These are phyloP conservation scores for Neurospora sp. DNA, from an alignment of 495 filamentous ascomycete genomes.

Conservation along the genomic window DNA sequence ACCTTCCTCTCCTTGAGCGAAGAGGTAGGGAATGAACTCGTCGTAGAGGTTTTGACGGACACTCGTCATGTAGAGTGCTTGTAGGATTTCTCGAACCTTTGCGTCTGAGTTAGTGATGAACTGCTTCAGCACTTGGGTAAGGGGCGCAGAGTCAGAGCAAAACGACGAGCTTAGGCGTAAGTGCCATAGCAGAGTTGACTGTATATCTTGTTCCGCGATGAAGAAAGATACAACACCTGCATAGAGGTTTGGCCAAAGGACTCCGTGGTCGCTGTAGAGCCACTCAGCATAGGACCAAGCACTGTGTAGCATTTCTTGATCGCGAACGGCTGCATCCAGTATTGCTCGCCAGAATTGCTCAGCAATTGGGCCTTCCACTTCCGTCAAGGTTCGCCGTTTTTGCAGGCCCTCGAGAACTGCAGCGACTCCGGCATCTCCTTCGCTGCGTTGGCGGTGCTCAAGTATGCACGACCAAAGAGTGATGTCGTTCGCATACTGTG, in stretches of 20 bases:
- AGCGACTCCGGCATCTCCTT: constrained; percentile 47
- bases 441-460: constrained; percentile 46
- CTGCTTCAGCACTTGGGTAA: constrained; percentile 21
- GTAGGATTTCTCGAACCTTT: constrained; percentile 19
- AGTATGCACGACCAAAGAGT: constrained; percentile 57
- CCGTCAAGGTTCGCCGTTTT: constrained; percentile 18
- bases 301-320: constrained; percentile 34
- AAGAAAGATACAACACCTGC: constrained; percentile 23
- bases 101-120: constrained; percentile 20
- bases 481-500: constrained; percentile 39
- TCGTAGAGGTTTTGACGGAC: constrained; percentile 50
- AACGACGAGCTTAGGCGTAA: constrained; percentile 26
- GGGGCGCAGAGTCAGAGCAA: constrained; percentile 18
- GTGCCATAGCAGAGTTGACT: constrained; percentile 28
- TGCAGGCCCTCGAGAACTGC: constrained; percentile 24
- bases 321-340: constrained; percentile 30
- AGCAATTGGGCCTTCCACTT: constrained; percentile 17
- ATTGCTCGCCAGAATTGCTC: constrained; percentile 54
- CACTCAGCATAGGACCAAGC: constrained; percentile 46
- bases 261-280: constrained; percentile 36
- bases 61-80: constrained; percentile 42
- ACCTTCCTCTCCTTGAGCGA: constrained; percentile 34
- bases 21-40: constrained; percentile 46
- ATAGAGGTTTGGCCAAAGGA: constrained; percentile 39
- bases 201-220: constrained; percentile 19